Conservation (phyloP, 2,329 filamentous ascomycete species). For the Botrytis galanthina region DNA sequence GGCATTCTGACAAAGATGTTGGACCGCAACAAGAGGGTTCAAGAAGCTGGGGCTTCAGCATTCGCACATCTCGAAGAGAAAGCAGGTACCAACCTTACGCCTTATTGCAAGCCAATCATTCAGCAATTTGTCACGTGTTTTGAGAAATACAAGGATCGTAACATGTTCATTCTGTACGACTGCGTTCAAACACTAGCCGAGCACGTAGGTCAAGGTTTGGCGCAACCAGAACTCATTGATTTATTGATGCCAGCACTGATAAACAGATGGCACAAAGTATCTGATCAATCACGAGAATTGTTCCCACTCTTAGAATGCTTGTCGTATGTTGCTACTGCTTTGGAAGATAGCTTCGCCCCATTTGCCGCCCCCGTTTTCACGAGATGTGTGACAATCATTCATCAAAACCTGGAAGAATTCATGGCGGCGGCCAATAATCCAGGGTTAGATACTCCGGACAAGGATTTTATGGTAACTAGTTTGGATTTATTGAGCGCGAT, state of each 20-base stretch:
- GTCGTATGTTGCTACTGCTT: slow-evolving; percentile 86
- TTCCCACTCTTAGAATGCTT: slow-evolving; percentile 96
- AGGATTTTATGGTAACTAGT: slow-evolving; percentile 95
- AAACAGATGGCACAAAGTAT: slow-evolving; percentile 79
- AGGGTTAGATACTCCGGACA: slow-evolving; percentile 75
- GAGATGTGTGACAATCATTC: slow-evolving; percentile 87
- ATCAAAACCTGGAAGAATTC: slow-evolving; percentile 82
- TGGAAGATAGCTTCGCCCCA: slow-evolving; percentile 77
- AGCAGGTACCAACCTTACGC: slow-evolving; percentile 73
- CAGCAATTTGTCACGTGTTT: slow-evolving; percentile 93
- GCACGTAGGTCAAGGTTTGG: slow-evolving; percentile 77
- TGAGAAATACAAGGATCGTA: slow-evolving; percentile 92
- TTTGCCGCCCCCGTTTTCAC: slow-evolving; percentile 85
- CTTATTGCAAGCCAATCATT: slow-evolving; percentile 87
- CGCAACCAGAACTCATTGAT: slow-evolving; percentile 75
- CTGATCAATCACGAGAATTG: slow-evolving; percentile 86
- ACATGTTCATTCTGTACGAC: slow-evolving; percentile 98
- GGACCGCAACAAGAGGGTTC: slow-evolving; percentile 95
- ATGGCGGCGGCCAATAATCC: slow-evolving; percentile 67
- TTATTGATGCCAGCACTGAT: slow-evolving; percentile 92
- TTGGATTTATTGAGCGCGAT: slow-evolving; percentile 90
- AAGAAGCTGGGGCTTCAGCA: slow-evolving; percentile 91
- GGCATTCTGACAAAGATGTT: slow-evolving; percentile 93
- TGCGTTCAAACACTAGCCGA: slow-evolving; percentile 97
- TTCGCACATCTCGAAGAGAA: slow-evolving; percentile 97